Percentiles rank a stretch among this genome's conserved stretches.
phyloP scores from a whole-genome alignment of 2,329 filamentous ascomycete species.

The Stenocarpella maydis region DNA sequence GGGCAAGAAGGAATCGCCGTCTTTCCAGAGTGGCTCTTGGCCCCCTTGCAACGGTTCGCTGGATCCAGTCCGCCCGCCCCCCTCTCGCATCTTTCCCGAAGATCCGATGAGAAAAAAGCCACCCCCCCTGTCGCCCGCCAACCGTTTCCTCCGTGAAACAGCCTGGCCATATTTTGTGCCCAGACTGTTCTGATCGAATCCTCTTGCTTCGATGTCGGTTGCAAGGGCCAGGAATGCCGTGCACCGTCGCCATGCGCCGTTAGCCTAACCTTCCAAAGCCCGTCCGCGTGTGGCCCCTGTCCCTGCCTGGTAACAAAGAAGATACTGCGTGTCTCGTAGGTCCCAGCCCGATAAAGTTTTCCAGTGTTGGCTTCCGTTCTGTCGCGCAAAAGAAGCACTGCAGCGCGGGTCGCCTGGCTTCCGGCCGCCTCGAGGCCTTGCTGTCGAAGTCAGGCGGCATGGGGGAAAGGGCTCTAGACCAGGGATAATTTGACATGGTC shows the following conservation, averaged over 20 bases:
- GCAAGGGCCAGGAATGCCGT: not conserved
- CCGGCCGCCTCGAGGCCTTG: not conserved
- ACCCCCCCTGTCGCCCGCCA: constrained; percentile 8
- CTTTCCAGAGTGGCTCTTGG: constrained; percentile 18
- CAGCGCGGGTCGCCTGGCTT: not conserved
- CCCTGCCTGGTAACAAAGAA: constrained; percentile 11
- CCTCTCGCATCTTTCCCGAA: not conserved
- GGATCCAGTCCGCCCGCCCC: not conserved
- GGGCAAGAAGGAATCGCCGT: not conserved
- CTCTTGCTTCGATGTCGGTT: not conserved
- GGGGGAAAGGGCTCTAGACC: not conserved
- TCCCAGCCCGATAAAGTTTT: constrained; percentile 11
- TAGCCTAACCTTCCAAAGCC: not conserved
- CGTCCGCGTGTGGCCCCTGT: constrained; percentile 11
- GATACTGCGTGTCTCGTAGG: constrained; percentile 18
- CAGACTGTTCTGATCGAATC: constrained; percentile 8
- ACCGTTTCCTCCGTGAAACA: constrained; percentile 1
- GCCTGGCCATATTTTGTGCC: not conserved
- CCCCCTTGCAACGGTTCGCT: constrained; percentile 14
- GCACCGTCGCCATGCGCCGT: constrained; percentile 9
- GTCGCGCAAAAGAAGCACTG: constrained; percentile 34
- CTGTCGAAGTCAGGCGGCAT: not conserved
- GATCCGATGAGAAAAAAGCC: constrained; percentile 1
- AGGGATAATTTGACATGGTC: not conserved
- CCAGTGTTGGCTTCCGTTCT: not conserved